These are phyloP conservation scores for Rhodotorula sp. DNA, from an alignment of 1,284 basidiomycete genomes.

Conservation along the genomic window DNA sequence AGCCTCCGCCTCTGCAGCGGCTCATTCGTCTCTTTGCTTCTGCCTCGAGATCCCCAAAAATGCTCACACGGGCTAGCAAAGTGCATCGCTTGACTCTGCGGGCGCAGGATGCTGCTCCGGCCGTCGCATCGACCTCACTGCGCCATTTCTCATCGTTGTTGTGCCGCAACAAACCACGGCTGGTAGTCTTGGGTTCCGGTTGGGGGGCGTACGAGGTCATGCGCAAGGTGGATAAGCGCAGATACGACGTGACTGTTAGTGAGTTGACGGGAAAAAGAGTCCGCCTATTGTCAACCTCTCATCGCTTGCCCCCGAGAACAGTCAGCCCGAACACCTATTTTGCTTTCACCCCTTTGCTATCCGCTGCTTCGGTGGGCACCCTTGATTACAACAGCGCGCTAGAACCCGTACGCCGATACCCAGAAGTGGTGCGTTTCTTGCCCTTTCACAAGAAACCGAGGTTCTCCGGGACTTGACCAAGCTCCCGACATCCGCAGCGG, in stretches of 20 bases:
- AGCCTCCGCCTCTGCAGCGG: too few relatives aligned
- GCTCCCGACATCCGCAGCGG: slow-evolving; percentile 33
- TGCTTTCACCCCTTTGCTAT: slow-evolving; percentile 70
- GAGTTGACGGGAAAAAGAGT: slow-evolving; percentile 8
- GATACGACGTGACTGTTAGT: slow-evolving; percentile 40
- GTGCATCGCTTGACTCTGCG: too few relatives aligned
- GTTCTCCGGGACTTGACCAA: not conserved
- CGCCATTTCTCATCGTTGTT: not conserved
- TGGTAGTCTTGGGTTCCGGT: slow-evolving; percentile 69
- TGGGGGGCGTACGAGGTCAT: slow-evolving; percentile 18
- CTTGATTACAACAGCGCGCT: slow-evolving; percentile 75
- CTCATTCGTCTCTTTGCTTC: too few relatives aligned
- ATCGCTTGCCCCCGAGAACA: slow-evolving; percentile 57
- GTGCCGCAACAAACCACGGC: slow-evolving; percentile 52
- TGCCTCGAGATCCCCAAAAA: too few relatives aligned
- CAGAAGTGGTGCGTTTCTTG: not conserved
- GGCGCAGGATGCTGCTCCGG: too few relatives aligned
- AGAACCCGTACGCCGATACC: slow-evolving; percentile 62
- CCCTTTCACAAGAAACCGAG: not conserved
- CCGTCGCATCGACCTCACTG: not conserved
- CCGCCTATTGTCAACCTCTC: slow-evolving; percentile 11
- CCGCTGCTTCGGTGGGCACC: slow-evolving; percentile 64
- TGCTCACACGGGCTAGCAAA: too few relatives aligned
- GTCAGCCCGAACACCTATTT: slow-evolving; percentile 74
- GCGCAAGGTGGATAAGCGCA: slow-evolving; percentile 46